These are phyloP conservation scores for Dissophora ornata DNA, from an alignment of 192 early-diverging fungal genomes.

Conservation along the genomic window DNA sequence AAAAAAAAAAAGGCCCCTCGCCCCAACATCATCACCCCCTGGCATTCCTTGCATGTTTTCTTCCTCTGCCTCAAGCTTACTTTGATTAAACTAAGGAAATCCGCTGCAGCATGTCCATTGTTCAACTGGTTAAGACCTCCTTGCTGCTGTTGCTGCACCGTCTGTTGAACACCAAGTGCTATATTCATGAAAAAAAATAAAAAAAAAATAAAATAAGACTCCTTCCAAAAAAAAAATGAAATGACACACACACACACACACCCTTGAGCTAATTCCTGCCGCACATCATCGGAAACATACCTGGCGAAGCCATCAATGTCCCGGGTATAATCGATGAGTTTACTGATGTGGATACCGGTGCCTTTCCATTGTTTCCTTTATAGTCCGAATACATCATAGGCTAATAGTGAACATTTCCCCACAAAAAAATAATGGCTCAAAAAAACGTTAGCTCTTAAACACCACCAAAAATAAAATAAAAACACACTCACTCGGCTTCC, in stretches of 20 bases:
- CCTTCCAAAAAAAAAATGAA: no score
- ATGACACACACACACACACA: no score
- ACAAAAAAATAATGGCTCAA: no score
- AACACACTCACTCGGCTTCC: not conserved
- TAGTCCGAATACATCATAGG: constrained; percentile 56
- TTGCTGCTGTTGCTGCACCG: constrained; percentile 28
- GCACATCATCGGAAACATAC: not conserved
- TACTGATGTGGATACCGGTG: constrained; percentile 5
- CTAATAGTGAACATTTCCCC: no score
- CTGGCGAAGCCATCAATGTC: constrained; percentile 9
- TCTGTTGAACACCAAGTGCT: not conserved
- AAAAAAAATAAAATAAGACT: no score
- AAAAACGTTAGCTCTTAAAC: no score
- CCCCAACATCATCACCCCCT: no score
- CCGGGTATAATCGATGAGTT: constrained; percentile 17
- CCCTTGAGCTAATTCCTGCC: no score
- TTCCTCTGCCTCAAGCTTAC: no score
- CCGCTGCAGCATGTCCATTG: constrained; percentile 40
- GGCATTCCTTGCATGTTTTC: no score
- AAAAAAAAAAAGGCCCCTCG: no score
- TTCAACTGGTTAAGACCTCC: constrained; percentile 10
- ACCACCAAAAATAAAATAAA: not conserved
- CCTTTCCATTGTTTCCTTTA: constrained; percentile 13
- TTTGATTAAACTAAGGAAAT: constrained; percentile 48
- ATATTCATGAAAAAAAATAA: no score